phyloP scores from a whole-genome alignment of 441 rosid species.

The Pelargonium citronellum region DNA sequence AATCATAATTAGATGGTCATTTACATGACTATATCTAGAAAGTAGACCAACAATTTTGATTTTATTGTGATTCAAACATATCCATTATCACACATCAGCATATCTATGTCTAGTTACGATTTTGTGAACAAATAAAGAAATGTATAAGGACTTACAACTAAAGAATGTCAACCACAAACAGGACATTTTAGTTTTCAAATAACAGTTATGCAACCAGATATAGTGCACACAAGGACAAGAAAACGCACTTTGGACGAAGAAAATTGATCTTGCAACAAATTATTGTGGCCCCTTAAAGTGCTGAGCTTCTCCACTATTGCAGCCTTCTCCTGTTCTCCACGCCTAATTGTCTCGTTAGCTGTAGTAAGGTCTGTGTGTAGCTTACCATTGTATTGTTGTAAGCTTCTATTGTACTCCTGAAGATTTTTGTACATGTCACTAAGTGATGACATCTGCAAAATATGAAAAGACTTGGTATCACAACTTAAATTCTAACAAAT shows the following conservation, averaged over 20 bases:
- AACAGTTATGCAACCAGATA: not conserved
- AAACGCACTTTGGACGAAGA: conserved; percentile 41
- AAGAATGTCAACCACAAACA: no score
- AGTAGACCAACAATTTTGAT: no score
- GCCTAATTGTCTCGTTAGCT: conserved; percentile 48
- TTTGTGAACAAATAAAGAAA: no score
- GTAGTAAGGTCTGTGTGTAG: conserved; percentile 55
- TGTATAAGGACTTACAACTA: no score
- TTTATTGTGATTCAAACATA: no score
- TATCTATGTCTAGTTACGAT: no score
- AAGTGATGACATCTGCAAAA: conserved; percentile 45
- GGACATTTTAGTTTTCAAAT: no score
- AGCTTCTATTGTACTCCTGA: conserved; percentile 57
- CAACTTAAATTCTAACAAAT: no score
- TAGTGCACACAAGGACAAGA: conserved; percentile 8
- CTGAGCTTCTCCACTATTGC: conserved; percentile 49
- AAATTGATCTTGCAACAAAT: conserved; percentile 46
- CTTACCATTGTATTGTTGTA: conserved; percentile 56
- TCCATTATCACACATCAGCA: no score
- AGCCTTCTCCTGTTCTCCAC: conserved; percentile 50
- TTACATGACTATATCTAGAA: no score
- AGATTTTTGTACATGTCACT: conserved; percentile 58
- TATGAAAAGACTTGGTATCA: not conserved
- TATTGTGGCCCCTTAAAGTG: conserved; percentile 43
- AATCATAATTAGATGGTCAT: no score